phyloP scores from a whole-genome alignment of 140 eudicot species.

The Cichorium intybus region DNA sequence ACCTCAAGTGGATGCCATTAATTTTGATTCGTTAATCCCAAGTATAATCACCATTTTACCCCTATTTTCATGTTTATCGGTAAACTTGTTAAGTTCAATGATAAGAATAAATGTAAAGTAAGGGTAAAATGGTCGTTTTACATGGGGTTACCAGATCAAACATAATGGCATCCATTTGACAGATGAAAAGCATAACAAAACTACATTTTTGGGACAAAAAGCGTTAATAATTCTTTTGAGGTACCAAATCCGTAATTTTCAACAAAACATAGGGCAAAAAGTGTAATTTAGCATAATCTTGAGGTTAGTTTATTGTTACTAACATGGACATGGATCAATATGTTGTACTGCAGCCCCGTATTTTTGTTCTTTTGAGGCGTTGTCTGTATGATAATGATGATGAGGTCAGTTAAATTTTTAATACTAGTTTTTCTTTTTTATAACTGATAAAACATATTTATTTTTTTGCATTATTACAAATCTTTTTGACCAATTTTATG shows the following conservation, averaged over 20 bases:
- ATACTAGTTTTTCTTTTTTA: not conserved
- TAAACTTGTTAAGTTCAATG: too few relatives aligned
- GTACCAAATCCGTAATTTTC: not conserved
- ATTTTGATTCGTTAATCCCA: not conserved
- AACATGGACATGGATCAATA: not conserved
- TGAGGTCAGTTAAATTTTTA: conserved; percentile 64
- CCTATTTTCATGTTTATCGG: not conserved
- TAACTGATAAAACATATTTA: too few relatives aligned
- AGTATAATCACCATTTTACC: not conserved
- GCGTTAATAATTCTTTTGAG: not conserved
- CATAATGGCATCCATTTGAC: not conserved
- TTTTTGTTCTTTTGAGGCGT: conserved; percentile 75
- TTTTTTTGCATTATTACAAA: not conserved
- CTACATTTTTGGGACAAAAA: not conserved
- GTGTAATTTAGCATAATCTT: not conserved
- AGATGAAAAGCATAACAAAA: not conserved
- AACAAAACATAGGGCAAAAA: not conserved
- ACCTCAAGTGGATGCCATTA: not conserved
- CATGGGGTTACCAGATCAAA: not conserved
- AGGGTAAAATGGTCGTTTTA: too few relatives aligned
- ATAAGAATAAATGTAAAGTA: too few relatives aligned
- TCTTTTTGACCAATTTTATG: conserved; percentile 9
- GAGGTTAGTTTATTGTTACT: not conserved
- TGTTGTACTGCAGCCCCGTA: conserved; percentile 80
- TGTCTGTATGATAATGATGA: conserved; percentile 93